Conservation (phyloP, 495 filamentous ascomycete genomes). For the Aspergillus sclerotioniger region DNA sequence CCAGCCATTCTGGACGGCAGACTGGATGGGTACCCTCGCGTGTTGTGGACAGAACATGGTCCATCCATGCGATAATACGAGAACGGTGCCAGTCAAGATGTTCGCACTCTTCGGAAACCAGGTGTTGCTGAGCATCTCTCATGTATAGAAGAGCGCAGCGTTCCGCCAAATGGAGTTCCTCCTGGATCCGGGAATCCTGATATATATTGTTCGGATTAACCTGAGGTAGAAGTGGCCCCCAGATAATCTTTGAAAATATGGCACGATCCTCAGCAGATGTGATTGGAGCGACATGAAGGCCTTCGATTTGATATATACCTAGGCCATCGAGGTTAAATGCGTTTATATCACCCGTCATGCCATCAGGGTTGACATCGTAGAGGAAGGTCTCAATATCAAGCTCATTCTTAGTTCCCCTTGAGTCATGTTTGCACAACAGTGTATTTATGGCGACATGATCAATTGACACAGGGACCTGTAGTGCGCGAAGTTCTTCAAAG, state of each 20-base stretch:
- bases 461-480: not conserved
- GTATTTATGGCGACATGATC: not conserved
- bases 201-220: not conserved
- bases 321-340: not conserved
- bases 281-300: not conserved
- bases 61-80: not conserved
- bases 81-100: not conserved
- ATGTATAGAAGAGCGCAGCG: not conserved
- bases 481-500: not conserved
- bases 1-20: slow-evolving; percentile 3
- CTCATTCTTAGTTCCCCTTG: not conserved
- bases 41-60: not conserved
- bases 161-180: not conserved
- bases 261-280: not conserved
- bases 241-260: slow-evolving; percentile 1
- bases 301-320: not conserved
- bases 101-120: not conserved
- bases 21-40: not conserved
- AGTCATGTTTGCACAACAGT: not conserved
- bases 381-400: not conserved
- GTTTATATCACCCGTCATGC: not conserved
- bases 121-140: not conserved
- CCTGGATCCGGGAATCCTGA: not conserved
- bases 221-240: slow-evolving; percentile 1
- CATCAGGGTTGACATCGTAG: not conserved